phyloP scores from a whole-genome alignment of 2,329 filamentous ascomycete species.

The Aspergillus sp. region DNA sequence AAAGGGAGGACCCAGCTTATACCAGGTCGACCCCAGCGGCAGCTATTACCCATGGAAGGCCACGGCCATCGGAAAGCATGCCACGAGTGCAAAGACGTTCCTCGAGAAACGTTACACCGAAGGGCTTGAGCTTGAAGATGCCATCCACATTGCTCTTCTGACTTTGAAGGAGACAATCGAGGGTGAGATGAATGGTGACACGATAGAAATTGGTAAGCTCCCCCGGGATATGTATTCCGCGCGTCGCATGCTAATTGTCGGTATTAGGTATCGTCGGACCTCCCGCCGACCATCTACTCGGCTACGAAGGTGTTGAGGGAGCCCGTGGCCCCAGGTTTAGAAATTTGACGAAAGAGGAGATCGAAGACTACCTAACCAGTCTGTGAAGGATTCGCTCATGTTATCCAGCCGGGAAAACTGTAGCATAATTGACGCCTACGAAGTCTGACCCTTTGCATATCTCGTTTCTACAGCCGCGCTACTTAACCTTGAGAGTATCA shows the following conservation, averaged over 20 bases:
- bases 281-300: constrained; percentile 88
- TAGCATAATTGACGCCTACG: constrained; percentile 27
- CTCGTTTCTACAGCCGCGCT: not conserved
- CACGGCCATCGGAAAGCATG: constrained; percentile 97
- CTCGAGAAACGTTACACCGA: constrained; percentile 99
- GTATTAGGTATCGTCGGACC: constrained; percentile 83
- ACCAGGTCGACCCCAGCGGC: constrained; percentile 98
- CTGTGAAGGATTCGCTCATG: constrained; percentile 59
- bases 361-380: constrained; percentile 99
- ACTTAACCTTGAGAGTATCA: not conserved
- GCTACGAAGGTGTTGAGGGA: constrained; percentile 60
- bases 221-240: not conserved
- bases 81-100: constrained; percentile 97
- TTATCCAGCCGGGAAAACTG: constrained; percentile 19
- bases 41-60: constrained; percentile 99
- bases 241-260: not conserved
- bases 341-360: constrained; percentile 91
- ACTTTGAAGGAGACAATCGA: constrained; percentile 99
- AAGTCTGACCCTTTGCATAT: constrained; percentile 20
- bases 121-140: constrained; percentile 93
- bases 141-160: constrained; percentile 94
- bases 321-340: constrained; percentile 46
- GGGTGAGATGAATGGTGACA: constrained; percentile 98
- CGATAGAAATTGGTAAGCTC: constrained; percentile 87
- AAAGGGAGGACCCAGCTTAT: constrained; percentile 94